Percentiles rank a stretch among this genome's conserved stretches.
These are phyloP conservation scores for Ophiostoma ips DNA, from an alignment of 2,329 filamentous ascomycete species.

Conservation along the genomic window DNA sequence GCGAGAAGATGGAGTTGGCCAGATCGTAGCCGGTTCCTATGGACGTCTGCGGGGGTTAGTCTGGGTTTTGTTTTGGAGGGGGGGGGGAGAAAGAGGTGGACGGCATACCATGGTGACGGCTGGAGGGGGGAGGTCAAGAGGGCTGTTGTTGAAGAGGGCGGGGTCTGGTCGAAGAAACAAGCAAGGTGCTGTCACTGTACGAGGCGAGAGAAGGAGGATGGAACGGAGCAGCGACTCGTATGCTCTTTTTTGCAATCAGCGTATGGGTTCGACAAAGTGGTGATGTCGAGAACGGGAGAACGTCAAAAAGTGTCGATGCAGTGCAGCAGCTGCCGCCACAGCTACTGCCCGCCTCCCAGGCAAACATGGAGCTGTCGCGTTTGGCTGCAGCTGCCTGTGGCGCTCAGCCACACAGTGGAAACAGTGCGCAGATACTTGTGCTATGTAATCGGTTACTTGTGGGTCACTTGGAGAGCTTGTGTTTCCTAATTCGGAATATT, in stretches of 20 bases:
- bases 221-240: no score
- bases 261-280: background rate
- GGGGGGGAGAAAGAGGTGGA: no score
- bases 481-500: no score
- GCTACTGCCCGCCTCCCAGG: slow-evolving; percentile 4
- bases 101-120: background rate
- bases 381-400: background rate
- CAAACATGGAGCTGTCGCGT: slow-evolving; percentile 12
- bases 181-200: background rate
- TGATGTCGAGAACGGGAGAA: background rate
- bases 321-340: background rate
- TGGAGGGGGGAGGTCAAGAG: background rate
- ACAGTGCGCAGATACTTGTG: background rate
- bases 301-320: background rate
- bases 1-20: slow-evolving; percentile 98
- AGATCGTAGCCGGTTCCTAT: slow-evolving; percentile 99
- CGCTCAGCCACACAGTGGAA: background rate
- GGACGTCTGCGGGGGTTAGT: slow-evolving; percentile 55
- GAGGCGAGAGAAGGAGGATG: background rate
- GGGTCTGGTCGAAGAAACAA: background rate
- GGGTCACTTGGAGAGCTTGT: no score
- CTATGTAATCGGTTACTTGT: background rate
- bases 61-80: no score
- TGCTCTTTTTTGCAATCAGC: no score
- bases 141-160: background rate